Evolutionary conservation across 139 green algal genomes (phyloP).

Genomic region (Chlamydomonas eustigma): DNA sequence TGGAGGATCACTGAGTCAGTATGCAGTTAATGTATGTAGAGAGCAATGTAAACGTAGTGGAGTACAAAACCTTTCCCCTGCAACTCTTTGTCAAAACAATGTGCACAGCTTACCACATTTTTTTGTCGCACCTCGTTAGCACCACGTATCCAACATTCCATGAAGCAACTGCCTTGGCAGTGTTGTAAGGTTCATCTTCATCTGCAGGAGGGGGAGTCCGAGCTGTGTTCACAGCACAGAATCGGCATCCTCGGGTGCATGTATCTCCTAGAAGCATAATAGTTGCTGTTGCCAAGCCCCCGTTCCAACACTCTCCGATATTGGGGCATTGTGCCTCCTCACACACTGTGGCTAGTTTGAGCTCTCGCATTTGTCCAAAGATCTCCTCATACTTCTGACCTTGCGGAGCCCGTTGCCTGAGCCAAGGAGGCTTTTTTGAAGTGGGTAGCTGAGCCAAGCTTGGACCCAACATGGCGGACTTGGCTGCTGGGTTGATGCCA

Average conservation of each 20-base stretch:
- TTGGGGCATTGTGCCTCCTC: conserved; percentile 92
- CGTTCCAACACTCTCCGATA: conserved; percentile 89
- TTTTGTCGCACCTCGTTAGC: conserved; percentile 64
- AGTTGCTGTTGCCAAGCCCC: conserved; percentile 65
- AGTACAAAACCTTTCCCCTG: no score
- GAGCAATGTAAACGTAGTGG: no score
- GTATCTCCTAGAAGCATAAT: conserved; percentile 86
- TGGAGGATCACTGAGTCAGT: no score
- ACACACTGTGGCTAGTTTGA: conserved; percentile 88
- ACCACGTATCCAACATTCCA: conserved; percentile 90
- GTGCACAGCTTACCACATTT: no score
- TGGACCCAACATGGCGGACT: conserved; percentile 39
- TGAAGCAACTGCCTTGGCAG: conserved; percentile 67
- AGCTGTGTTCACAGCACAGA: conserved; percentile 84
- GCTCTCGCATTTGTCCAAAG: conserved; percentile 58
- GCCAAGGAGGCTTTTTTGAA: conserved; percentile 86
- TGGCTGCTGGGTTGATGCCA: neutral
- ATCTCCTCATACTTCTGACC: conserved; percentile 84
- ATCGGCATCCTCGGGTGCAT: conserved; percentile 81
- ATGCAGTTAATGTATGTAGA: no score
- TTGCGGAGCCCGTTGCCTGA: conserved; percentile 88
- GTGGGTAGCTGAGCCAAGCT: conserved; percentile 34
- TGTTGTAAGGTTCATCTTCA: conserved; percentile 72
- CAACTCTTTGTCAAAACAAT: no score
- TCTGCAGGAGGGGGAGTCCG: conserved; percentile 63